Evolutionary conservation across 352 stramenopile genomes (phyloP).

Genomic region (Pythium folliculosum): DNA sequence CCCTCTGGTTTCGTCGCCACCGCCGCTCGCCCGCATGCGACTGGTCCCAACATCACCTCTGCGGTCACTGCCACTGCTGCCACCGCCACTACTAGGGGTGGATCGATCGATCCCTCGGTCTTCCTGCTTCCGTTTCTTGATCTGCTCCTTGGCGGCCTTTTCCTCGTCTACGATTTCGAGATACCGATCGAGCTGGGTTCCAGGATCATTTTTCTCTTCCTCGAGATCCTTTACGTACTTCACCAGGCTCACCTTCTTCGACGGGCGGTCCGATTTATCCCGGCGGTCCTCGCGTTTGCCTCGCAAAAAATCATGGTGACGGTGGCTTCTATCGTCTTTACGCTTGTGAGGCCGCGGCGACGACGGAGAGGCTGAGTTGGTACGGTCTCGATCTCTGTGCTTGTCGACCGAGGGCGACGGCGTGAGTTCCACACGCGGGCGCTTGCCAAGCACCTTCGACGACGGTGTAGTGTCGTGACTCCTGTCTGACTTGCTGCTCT

Average conservation of each 20-base stretch:
- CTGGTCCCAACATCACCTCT: too few species aligned
- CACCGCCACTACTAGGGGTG: too few species aligned
- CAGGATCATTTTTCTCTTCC: constrained; percentile 9
- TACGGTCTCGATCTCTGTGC: not conserved
- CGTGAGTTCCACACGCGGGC: constrained; percentile 27
- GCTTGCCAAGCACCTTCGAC: constrained; percentile 14
- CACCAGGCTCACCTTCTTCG: constrained; percentile 7
- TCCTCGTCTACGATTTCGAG: not conserved
- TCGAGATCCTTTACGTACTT: constrained; percentile 14
- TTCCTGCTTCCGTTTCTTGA: not conserved
- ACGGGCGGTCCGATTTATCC: not conserved
- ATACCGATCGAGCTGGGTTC: constrained; percentile 15
- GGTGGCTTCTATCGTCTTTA: constrained; percentile 10
- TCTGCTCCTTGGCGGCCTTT: not conserved
- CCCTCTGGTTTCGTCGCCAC: not conserved
- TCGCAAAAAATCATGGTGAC: not conserved
- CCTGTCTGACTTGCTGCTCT: constrained; percentile 1
- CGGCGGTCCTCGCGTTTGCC: not conserved
- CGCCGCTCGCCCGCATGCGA: constrained; percentile 1
- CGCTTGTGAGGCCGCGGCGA: constrained; percentile 6
- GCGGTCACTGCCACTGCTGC: not conserved
- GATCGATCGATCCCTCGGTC: not conserved
- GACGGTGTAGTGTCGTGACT: not conserved
- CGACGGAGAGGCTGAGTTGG: not conserved
- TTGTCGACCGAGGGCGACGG: constrained; percentile 8